phyloP scores from a whole-genome alignment of 345 rosid genomes.

The Laguncularia racemosa region DNA sequence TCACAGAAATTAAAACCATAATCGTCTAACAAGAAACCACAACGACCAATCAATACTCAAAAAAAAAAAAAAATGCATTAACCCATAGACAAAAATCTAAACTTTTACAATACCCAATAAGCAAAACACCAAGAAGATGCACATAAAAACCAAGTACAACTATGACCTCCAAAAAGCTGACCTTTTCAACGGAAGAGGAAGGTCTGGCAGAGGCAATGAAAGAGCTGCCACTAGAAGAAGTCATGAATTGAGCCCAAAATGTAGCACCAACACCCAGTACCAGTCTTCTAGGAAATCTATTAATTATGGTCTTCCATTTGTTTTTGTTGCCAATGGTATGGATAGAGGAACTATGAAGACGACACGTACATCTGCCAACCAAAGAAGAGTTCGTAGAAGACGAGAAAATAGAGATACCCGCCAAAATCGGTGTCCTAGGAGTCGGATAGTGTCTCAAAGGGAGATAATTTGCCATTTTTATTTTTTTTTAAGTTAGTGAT shows the following conservation, averaged over 20 bases:
- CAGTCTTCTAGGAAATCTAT: slow-evolving; percentile 41
- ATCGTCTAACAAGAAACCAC: background rate
- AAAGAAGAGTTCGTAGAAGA: slow-evolving; percentile 8
- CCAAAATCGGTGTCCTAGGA: slow-evolving; percentile 16
- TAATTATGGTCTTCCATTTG: slow-evolving; percentile 1
- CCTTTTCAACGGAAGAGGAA: slow-evolving; percentile 56
- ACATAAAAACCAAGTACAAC: background rate
- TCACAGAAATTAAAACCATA: background rate
- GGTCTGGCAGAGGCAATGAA: slow-evolving; percentile 75
- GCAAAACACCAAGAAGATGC: background rate
- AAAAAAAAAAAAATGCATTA: background rate
- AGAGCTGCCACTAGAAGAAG: slow-evolving; percentile 41
- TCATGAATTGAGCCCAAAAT: slow-evolving; percentile 46
- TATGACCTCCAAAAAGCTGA: slow-evolving; percentile 6
- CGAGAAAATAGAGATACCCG: slow-evolving; percentile 3
- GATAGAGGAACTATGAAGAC: slow-evolving; percentile 21
- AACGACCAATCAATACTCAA: background rate
- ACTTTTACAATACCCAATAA: background rate
- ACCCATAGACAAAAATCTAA: background rate
- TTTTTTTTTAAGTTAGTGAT: no score
- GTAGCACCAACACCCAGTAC: slow-evolving; percentile 55
- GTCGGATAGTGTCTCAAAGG: slow-evolving; percentile 18
- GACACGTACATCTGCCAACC: background rate
- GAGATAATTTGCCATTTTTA: slow-evolving; percentile 27
- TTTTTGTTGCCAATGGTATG: background rate